Evolutionary conservation across 2,329 filamentous ascomycete species (phyloP).

Genomic region (Neopestalotiopsis clavispora): DNA sequence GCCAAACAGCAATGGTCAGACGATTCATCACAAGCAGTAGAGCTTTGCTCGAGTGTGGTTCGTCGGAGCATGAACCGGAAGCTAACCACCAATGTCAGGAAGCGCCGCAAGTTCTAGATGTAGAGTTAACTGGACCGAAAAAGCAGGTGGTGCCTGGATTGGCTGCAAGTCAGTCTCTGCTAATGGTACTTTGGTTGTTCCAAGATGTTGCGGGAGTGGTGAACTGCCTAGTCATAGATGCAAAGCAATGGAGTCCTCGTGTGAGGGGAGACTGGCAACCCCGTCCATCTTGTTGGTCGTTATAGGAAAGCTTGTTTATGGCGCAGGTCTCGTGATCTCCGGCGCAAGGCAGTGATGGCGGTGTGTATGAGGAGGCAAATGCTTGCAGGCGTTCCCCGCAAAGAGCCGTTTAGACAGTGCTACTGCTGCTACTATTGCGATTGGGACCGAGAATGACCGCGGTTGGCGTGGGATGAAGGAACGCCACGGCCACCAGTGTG

Average conservation of each 20-base stretch:
- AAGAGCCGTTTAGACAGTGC: not conserved
- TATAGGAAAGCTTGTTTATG: not conserved
- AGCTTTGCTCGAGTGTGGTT: not conserved
- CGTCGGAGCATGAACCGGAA: not conserved
- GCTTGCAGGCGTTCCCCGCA: constrained; percentile 2
- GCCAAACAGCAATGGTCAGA: not conserved
- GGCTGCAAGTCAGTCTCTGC: not conserved
- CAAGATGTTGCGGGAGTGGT: not conserved
- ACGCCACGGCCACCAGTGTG: not conserved
- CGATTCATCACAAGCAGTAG: not conserved
- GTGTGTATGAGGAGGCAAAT: constrained; percentile 7
- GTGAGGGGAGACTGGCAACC: constrained; percentile 4
- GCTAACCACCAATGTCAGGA: not conserved
- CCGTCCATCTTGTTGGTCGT: not conserved
- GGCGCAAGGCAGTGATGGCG: not conserved
- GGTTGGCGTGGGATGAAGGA: not conserved
- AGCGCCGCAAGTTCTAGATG: not conserved
- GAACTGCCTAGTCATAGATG: constrained; percentile 11
- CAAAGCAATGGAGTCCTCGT: constrained; percentile 2
- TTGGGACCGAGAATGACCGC: constrained; percentile 6
- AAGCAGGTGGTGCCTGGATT: constrained; percentile 10
- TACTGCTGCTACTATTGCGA: not conserved
- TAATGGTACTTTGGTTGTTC: not conserved
- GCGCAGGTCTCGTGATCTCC: constrained; percentile 9
- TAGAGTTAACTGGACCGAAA: not conserved